Evolutionary conservation across 169 alveolate species (phyloP).

Genomic region (Plasmodium adleri): DNA sequence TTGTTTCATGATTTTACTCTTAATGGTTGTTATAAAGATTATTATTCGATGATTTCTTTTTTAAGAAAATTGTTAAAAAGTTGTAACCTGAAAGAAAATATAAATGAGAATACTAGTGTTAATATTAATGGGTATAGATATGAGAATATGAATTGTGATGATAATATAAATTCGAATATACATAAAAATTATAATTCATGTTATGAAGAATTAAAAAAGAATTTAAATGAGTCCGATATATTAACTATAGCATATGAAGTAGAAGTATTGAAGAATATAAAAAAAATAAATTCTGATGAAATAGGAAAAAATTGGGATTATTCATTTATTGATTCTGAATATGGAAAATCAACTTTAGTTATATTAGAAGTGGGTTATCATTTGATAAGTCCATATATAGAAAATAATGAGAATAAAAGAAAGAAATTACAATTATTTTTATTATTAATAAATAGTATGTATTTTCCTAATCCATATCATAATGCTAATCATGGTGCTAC

Average conservation of each 20-base stretch:
- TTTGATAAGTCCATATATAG: conserved; percentile 64
- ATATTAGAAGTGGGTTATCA: conserved; percentile 71
- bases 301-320: conserved; percentile 76
- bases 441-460: conserved; percentile 77
- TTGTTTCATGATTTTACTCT: conserved; percentile 64
- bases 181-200: conserved; percentile 2
- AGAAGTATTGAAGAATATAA: conserved; percentile 62
- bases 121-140: background rate
- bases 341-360: conserved; percentile 70
- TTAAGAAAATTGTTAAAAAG: conserved; percentile 49
- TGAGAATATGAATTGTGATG: background rate
- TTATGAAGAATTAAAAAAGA: conserved; percentile 24
- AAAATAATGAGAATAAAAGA: conserved; percentile 65
- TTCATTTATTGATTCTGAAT: conserved; percentile 73
- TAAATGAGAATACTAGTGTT: background rate
- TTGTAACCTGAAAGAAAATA: background rate
- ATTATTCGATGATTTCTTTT: conserved; percentile 44
- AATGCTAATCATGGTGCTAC: conserved; percentile 87
- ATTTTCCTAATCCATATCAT: conserved; percentile 87
- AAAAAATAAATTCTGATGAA: conserved; percentile 71
- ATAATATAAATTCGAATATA: background rate
- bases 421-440: conserved; percentile 66
- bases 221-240: conserved; percentile 57
- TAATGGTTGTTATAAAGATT: conserved; percentile 71
- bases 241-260: conserved; percentile 66